These are phyloP conservation scores for Suillus occidentalis DNA, from an alignment of 768 basidiomycete species.

Conservation along the genomic window DNA sequence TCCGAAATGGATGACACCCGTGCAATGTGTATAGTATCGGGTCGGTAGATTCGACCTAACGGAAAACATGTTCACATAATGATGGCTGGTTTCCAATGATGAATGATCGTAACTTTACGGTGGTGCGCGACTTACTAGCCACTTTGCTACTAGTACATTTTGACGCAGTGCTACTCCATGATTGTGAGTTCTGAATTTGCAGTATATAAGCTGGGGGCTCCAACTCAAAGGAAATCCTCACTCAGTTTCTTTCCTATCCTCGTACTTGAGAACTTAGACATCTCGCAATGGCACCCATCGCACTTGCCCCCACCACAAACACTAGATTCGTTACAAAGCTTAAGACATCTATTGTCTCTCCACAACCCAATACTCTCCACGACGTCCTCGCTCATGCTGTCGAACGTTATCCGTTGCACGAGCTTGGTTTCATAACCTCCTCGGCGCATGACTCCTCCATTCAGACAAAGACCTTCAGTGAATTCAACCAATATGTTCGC, in stretches of 20 bases:
- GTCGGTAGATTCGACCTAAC: too few species aligned
- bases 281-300: slow-evolving; percentile 17
- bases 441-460: slow-evolving; percentile 32
- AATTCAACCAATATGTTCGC: slow-evolving; percentile 18
- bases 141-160: too few species aligned
- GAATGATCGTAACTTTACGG: too few species aligned
- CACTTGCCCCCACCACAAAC: slow-evolving; percentile 11
- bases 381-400: slow-evolving; percentile 25
- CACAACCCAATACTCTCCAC: slow-evolving; percentile 17
- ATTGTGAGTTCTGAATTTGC: not conserved
- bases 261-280: not conserved
- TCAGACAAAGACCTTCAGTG: slow-evolving; percentile 23
- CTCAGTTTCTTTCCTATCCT: not conserved
- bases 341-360: slow-evolving; percentile 2
- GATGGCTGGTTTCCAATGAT: too few species aligned
- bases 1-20: too few species aligned
- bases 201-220: not conserved
- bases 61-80: too few species aligned
- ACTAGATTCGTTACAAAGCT: slow-evolving; percentile 11
- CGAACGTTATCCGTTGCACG: slow-evolving; percentile 20
- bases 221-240: not conserved
- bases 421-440: slow-evolving; percentile 28
- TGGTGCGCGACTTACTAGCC: too few species aligned
- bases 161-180: not conserved
- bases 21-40: too few species aligned